Evolutionary conservation across 495 filamentous ascomycete genomes (phyloP), one percentile per base, ranked within the genome.

Genomic region (Viridothelium virens): DNA sequence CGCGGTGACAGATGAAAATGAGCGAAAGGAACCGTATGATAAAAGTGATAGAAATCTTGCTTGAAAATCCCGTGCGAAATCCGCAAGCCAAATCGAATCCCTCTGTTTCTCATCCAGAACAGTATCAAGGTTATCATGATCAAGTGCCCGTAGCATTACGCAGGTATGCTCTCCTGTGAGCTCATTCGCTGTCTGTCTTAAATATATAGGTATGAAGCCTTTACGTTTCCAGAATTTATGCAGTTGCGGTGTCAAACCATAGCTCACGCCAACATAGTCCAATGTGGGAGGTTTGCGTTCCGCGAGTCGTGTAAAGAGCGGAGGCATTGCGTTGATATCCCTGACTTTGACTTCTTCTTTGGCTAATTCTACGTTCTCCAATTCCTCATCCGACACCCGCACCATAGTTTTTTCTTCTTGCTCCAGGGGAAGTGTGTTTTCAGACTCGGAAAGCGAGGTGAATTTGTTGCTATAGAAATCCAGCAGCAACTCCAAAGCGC

Each of bases 391-490:
- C 0, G 91, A 93, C 46, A 96, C 88, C 59, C 91, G 83, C 11
- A 88, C 82, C 74, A 95, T 88, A n/a, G 77, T 77, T 39, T 85
- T 79, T 67, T 87, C 80, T 38, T 84, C 80, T 25, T 79, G 64
- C 14, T 36, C 63, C 5, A 63, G 16, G 7, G 41, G 41, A 1
- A 34, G 31, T 14, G 53, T 18, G 4, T 6, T 36, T 14, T 59
- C 53, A 1, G 16, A 37, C 67, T 73, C 71, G 5, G 87, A 87
- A 7, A 99, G 81, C 67, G 83, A 88, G 36, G 90, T 84, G 70
- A 96, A 96, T 75, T 96, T 96, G 68, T 92, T 92, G 74, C 96
- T 90, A 75, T 92, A 99, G 79, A 95, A 99, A 69, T 97, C 90
- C 9, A 86, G 81, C 1, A 99, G 83, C 16, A 96, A 85, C 70